These are phyloP conservation scores for Casuarina glauca DNA, from an alignment of 306 rosid species.

Conservation along the genomic window DNA sequence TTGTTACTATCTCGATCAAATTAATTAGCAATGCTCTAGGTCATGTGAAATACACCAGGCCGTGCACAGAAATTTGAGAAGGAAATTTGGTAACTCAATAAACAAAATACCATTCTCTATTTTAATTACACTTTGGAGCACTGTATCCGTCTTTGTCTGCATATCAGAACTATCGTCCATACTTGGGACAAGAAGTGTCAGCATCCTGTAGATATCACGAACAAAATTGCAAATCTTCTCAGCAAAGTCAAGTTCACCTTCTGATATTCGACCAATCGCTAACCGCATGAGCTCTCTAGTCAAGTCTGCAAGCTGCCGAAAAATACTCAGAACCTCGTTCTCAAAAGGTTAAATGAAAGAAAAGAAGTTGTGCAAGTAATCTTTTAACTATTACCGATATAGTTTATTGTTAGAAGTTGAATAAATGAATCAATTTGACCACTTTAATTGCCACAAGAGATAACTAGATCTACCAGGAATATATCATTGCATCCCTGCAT, in stretches of 20 bases:
- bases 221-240: conserved; percentile 78
- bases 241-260: conserved; percentile 86
- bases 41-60: background rate
- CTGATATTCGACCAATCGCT: conserved; percentile 93
- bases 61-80: conserved; percentile 17
- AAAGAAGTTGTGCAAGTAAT: conserved; percentile 15
- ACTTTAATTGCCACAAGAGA: conserved; percentile 16
- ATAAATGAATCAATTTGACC: conserved; percentile 10
- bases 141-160: conserved; percentile 81
- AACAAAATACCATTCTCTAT: conserved; percentile 80
- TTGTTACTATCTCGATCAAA: background rate
- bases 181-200: conserved; percentile 71
- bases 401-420: background rate
- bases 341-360: background rate
- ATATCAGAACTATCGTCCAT: conserved; percentile 86
- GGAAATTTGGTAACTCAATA: background rate
- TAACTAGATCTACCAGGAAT: conserved; percentile 15
- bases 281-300: conserved; percentile 97
- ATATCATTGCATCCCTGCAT: background rate
- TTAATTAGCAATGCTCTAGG: background rate
- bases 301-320: conserved; percentile 86
- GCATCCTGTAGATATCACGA: conserved; percentile 90
- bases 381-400: conserved; percentile 7
- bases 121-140: conserved; percentile 92
- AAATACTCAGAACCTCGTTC: conserved; percentile 24